Conservation (phyloP, 2,329 filamentous ascomycete genomes). For the Westerdykella aurantiaca region DNA sequence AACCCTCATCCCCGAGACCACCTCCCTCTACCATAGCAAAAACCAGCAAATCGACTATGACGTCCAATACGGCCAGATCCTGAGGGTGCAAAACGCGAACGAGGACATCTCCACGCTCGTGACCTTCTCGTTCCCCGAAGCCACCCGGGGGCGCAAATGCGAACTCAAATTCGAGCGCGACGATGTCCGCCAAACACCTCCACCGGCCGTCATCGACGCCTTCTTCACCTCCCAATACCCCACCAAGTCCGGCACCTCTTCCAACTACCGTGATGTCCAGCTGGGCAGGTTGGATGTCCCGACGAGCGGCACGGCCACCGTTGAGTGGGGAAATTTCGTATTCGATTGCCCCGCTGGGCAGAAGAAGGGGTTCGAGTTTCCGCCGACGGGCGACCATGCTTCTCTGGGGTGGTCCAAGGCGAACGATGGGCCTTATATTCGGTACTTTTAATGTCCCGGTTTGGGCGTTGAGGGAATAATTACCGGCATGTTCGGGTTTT, state of each 20-base stretch:
- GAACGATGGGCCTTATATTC: slow-evolving; percentile 1
- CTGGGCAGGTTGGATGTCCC: not conserved
- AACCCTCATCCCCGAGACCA: not conserved
- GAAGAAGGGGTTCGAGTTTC: slow-evolving; percentile 1
- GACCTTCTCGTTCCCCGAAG: not conserved
- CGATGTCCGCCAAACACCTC: not conserved
- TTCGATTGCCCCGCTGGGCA: slow-evolving; percentile 1
- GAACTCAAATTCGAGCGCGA: not conserved
- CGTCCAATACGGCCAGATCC: not conserved
- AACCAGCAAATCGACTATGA: not conserved
- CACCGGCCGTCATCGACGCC: not conserved
- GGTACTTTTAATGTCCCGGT: no score
- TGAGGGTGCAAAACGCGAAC: not conserved
- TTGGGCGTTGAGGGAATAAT: no score
- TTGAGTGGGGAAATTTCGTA: not conserved
- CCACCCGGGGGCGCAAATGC: not conserved
- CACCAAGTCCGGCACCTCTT: not conserved
- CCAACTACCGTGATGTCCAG: slow-evolving; percentile 1
- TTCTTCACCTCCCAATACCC: not conserved
- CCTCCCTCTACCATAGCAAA: not conserved
- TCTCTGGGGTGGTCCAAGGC: not conserved
- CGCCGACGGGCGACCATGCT: not conserved
- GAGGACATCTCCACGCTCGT: not conserved
- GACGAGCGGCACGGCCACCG: not conserved
- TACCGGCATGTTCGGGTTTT: no score